Conservation (phyloP, 2,329 filamentous ascomycete species). For the Trichoderma atrobrunneum region DNA sequence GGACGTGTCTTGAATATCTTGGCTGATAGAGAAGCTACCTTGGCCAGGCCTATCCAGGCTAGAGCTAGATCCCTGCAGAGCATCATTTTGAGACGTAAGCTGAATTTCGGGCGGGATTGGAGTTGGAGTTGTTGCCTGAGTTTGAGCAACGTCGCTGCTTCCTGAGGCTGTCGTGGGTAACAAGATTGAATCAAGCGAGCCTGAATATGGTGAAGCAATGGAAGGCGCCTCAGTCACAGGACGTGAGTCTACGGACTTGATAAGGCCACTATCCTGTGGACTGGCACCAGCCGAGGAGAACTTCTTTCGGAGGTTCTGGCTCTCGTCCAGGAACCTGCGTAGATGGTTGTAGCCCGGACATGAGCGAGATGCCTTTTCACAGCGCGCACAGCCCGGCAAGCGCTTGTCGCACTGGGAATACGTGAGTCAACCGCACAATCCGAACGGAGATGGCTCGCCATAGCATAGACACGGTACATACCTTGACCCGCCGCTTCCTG, state of each 20-base stretch:
- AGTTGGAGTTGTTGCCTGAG: background rate
- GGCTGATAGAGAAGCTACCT: background rate
- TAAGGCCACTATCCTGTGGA: background rate
- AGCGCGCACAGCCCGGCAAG: slow-evolving; percentile 21
- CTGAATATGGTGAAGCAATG: background rate
- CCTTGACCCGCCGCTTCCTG: slow-evolving; percentile 24
- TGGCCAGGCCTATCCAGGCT: background rate
- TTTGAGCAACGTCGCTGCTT: background rate
- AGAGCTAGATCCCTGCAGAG: background rate
- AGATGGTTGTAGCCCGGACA: slow-evolving; percentile 24
- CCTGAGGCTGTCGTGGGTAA: background rate
- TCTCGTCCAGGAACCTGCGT: slow-evolving; percentile 22
- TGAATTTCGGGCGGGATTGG: background rate
- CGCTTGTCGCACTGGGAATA: slow-evolving; percentile 22
- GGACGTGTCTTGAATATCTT: background rate
- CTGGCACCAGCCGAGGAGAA: slow-evolving; percentile 4
- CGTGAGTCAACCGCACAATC: background rate
- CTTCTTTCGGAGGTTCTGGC: slow-evolving; percentile 22
- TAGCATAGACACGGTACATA: slow-evolving; percentile 2
- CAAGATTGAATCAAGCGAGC: background rate
- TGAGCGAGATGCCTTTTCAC: slow-evolving; percentile 22
- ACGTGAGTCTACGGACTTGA: background rate
- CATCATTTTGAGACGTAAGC: background rate
- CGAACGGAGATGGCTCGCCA: background rate
- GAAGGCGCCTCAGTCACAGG: background rate